phyloP scores from a whole-genome alignment of 2,329 filamentous ascomycete species.

The Botrytis galanthina region DNA sequence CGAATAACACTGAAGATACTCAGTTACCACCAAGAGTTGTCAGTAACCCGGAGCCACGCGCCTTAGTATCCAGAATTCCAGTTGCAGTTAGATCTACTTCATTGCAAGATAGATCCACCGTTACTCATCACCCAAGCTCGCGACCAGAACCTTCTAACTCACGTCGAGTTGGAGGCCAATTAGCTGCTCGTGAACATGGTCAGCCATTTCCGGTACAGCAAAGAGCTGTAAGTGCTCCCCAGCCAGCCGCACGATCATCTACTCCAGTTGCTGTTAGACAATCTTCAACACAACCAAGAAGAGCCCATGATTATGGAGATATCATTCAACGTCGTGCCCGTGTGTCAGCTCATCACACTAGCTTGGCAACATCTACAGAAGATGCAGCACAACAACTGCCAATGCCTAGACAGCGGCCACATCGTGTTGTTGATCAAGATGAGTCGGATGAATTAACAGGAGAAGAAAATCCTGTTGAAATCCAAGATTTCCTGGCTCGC shows the following conservation, averaged over 20 bases:
- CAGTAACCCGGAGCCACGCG: neutral
- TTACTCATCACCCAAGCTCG: fast-evolving
- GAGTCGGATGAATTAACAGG: neutral
- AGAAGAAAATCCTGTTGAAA: neutral
- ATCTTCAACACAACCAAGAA: neutral
- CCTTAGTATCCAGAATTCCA: neutral
- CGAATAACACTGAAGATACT: neutral
- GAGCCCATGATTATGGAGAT: neutral
- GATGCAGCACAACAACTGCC: neutral
- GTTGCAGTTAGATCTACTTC: neutral
- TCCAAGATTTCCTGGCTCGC: neutral
- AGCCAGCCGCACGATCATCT: neutral
- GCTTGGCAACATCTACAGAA: neutral
- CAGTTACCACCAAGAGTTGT: neutral
- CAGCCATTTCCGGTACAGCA: fast-evolving
- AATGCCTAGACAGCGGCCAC: neutral
- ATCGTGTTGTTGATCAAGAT: neutral
- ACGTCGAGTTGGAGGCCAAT: neutral
- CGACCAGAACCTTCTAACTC: neutral
- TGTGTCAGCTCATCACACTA: neutral
- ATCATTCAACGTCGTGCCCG: neutral
- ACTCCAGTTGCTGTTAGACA: neutral
- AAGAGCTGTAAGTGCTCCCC: neutral
- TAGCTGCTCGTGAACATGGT: neutral
- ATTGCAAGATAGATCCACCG: neutral